Conservation (phyloP, 495 filamentous ascomycete species). For the Corynascus novoguineensis region DNA sequence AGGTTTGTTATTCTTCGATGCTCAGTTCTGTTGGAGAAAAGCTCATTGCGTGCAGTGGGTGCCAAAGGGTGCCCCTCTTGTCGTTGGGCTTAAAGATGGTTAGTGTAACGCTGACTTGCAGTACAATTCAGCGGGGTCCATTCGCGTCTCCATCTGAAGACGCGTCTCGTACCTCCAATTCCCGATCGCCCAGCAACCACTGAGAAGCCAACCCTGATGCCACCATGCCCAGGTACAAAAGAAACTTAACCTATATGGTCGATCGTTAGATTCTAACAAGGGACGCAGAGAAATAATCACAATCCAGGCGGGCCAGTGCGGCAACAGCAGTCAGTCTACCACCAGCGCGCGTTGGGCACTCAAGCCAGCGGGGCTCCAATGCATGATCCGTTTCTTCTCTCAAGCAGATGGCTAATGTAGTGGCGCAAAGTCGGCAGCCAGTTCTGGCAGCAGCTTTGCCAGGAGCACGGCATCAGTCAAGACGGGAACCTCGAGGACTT, state of each 20-base stretch:
- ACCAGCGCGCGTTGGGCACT: background rate
- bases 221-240: slow-evolving; percentile 48
- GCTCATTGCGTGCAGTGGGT: no score
- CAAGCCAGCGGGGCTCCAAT: background rate
- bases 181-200: background rate
- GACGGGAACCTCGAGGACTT: slow-evolving; percentile 95
- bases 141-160: slow-evolving; percentile 21
- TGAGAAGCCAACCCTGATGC: slow-evolving; percentile 23
- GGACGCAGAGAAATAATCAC: slow-evolving; percentile 92
- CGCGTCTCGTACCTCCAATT: slow-evolving; percentile 16
- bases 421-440: slow-evolving; percentile 68
- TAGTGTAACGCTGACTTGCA: no score
- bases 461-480: slow-evolving; percentile 95
- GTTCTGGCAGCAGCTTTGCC: slow-evolving; percentile 96
- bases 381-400: background rate
- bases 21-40: no score
- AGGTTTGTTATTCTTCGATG: no score
- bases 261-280: background rate
- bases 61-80: no score
- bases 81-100: no score
- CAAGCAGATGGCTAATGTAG: slow-evolving; percentile 14
- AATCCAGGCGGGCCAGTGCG: slow-evolving; percentile 97
- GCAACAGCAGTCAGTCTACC: slow-evolving; percentile 84
- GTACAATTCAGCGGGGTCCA: slow-evolving; percentile 20
- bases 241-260: background rate